Base-by-base conservation (phyloP, 208 protist genomes). In the Acanthamoeba pearcei region DNA sequence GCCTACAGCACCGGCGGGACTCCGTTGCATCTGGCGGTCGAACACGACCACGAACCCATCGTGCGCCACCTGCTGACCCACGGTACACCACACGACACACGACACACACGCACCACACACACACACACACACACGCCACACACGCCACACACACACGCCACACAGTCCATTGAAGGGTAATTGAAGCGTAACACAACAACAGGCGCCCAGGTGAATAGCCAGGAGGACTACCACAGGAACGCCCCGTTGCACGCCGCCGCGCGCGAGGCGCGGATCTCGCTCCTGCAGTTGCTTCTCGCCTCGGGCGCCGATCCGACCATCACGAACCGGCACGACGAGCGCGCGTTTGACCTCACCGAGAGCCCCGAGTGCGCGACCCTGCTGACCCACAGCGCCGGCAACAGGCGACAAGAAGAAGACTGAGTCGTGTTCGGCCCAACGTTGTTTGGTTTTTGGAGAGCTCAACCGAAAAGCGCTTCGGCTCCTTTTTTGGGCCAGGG, bases 1-100 rank as follows among this genome's bases (percentile, higher is more conserved):
- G 78, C 78, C 78, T 85, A 85, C 78, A 60, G 13, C 46, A 85
- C 46, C 13, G 78, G 78, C 78, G 78, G 78, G 1, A 85, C 49
- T 12, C 46, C 78, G 8, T 24, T 85, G 78, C 78, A 85, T 15
- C 0, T 85, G 78, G 78, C 78, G 24, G 78, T 85, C 24, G 78
- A 85, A 60, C 38, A 60, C 49, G 78, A 35, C 38, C 35, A 80
- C 32, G 72, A 80, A 42, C n/a, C 49, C 49, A 12, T 85, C 42
- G 78, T 60, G 9, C 78, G 29, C 22, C 78, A 42, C 29, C 49
- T 85, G 17, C 6, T 85, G 13, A 42, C 17, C 10, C 17, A 60
- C 5, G 78, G 78, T 85, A 60, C 12, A 22, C 17, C 72, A 49
- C 42, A 49, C 1, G 0, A 3, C 42, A 49, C 42, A 49, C 42